Evolutionary conservation across 139 green algal genomes (phyloP), one percentile per base, ranked within the genome.

Genomic region (Coelastrella sp.): DNA sequence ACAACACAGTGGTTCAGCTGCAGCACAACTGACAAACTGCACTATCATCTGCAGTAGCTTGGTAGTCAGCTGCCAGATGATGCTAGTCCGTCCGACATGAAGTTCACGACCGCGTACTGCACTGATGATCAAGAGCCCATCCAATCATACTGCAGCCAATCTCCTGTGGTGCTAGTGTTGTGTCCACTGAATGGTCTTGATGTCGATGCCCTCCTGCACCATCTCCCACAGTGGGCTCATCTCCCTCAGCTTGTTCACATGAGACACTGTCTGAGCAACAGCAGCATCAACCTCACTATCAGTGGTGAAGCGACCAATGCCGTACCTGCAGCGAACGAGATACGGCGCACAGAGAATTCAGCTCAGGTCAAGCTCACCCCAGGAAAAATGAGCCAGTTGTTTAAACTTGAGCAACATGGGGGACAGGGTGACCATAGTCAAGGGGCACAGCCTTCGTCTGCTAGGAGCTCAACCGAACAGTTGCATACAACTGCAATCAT

Each of bases 191-290:
- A 99, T 99, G 83, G 56, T 96, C 93, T 99, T 99, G 60, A 99
- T 88, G 94, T 99, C 98, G 5, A 99, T 96, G 11, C 98, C 98
- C 91, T 99, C 96, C 90, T 99, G 97, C 73, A 99, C 98, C 96
- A 99, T 98, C 95, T 99, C 98, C 97, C 97, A 99, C 71, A 99
- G 95, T 0, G 98, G 98, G 74, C 92, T 97, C 97, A 99, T 98
- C 90, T 98, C 96, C 2, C 98, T 94, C 91, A 99, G 95, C 95
- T 99, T 99, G 77, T 97, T 94, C 16, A 99, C 98, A 78, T 99
- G 97, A 68, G 93, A 20, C 79, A 98, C 97, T 0, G 98, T 99
- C 90, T 96, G 92, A 17, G 93, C 92, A 19, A 98, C 92, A 0
- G 97, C 96, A 8, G 92, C 86, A 90, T 98, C 97, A 59, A 99